These are phyloP conservation scores for Aspergillus japonicus DNA, from an alignment of 2,329 filamentous ascomycete species.

Conservation along the genomic window DNA sequence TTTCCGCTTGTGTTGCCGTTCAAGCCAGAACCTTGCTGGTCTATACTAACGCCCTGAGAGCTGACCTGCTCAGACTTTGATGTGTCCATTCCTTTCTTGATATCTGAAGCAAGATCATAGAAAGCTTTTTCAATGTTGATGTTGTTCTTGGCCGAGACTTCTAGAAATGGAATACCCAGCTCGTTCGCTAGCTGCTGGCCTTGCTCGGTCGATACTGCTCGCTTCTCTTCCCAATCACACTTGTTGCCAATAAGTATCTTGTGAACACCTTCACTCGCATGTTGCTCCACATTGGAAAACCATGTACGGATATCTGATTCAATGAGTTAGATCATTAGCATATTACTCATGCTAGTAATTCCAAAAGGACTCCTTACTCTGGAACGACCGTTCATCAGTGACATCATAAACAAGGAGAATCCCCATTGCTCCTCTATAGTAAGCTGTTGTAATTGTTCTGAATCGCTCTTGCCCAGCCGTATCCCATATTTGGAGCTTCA, in stretches of 20 bases:
- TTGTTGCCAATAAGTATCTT: slow-evolving; percentile 99
- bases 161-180: slow-evolving; percentile 95
- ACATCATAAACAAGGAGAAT: slow-evolving; percentile 98
- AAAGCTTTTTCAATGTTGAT: slow-evolving; percentile 99
- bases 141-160: slow-evolving; percentile 98
- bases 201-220: slow-evolving; percentile 86
- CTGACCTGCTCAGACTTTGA: slow-evolving; percentile 70
- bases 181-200: slow-evolving; percentile 93
- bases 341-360: slow-evolving; percentile 1
- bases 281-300: slow-evolving; percentile 98
- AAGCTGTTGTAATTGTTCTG: slow-evolving; percentile 97
- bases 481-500: slow-evolving; percentile 99
- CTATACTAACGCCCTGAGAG: slow-evolving; percentile 65
- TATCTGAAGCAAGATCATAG: slow-evolving; percentile 89
- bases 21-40: slow-evolving; percentile 55
- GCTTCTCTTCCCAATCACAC: slow-evolving; percentile 99
- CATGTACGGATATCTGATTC: slow-evolving; percentile 89
- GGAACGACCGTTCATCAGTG: slow-evolving; percentile 92
- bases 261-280: slow-evolving; percentile 97
- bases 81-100: slow-evolving; percentile 98
- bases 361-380: slow-evolving; percentile 63
- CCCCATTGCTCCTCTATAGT: slow-evolving; percentile 98
- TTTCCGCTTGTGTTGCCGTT: slow-evolving; percentile 60
- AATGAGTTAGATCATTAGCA: slow-evolving; percentile 16
- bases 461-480: slow-evolving; percentile 98